Conservation (phyloP, 1,284 basidiomycete genomes). For the Ganoderma lucidum region DNA sequence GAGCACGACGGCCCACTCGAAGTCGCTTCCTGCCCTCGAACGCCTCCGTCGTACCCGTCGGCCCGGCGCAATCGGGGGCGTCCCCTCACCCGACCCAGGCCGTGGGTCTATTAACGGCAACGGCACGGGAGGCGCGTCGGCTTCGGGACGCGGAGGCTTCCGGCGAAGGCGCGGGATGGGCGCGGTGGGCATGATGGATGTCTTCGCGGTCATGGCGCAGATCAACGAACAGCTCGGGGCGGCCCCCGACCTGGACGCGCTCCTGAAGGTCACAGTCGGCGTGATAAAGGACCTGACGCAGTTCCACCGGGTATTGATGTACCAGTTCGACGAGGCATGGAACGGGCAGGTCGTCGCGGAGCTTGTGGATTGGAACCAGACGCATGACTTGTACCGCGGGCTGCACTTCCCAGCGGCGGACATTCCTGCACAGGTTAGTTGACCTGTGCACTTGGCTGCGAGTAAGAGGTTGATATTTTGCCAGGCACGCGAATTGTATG, state of each 20-base stretch:
- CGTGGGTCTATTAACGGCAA: constrained; percentile 21
- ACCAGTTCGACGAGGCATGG: constrained; percentile 82
- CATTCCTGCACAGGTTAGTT: constrained; percentile 63
- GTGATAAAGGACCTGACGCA: constrained; percentile 86
- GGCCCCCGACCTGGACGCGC: constrained; percentile 74
- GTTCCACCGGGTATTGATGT: constrained; percentile 90
- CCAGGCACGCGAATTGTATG: constrained; percentile 42
- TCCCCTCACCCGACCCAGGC: constrained; percentile 25
- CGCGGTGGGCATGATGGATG: constrained; percentile 78
- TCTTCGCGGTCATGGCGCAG: constrained; percentile 83
- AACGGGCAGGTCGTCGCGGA: constrained; percentile 86
- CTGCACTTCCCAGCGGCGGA: constrained; percentile 73
- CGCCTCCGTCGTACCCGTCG: constrained; percentile 63
- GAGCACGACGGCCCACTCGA: constrained; percentile 78
- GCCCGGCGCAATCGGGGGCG: constrained; percentile 18
- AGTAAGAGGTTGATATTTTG: constrained; percentile 1
- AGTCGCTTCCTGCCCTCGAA: constrained; percentile 79
- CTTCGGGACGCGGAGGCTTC: constrained; percentile 26
- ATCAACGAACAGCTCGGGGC: constrained; percentile 87
- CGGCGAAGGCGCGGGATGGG: constrained; percentile 39
- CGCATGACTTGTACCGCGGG: constrained; percentile 82
- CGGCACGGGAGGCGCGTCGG: constrained; percentile 1
- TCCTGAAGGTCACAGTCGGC: constrained; percentile 83
- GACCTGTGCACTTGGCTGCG: background rate
- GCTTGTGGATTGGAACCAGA: constrained; percentile 84